Evolutionary conservation across 495 filamentous ascomycete genomes (phyloP).

Genomic region (Penicillium coprophilum): DNA sequence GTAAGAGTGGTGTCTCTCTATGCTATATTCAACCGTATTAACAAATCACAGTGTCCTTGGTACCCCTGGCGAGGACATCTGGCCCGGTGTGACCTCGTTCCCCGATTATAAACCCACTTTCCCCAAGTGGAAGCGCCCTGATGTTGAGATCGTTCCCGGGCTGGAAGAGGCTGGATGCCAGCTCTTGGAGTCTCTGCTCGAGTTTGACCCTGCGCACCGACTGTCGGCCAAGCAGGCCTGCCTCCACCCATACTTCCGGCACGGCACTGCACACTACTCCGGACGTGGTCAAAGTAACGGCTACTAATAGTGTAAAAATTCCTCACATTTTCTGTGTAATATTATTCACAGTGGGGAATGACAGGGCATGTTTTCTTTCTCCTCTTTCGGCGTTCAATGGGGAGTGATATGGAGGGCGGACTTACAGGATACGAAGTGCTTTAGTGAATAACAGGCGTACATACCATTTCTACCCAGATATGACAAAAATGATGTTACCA

Average conservation of each 20-base stretch:
- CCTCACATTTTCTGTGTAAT: conserved; percentile 19
- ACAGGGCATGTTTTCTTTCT: conserved; percentile 21
- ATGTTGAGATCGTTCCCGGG: conserved; percentile 55
- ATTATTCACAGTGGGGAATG: conserved; percentile 22
- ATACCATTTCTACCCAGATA: conserved; percentile 29
- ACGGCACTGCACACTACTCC: conserved; percentile 57
- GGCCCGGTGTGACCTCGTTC: conserved; percentile 96
- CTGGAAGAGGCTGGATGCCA: conserved; percentile 79
- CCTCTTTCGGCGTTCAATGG: conserved; percentile 42
- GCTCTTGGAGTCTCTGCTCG: conserved; percentile 85
- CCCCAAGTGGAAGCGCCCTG: conserved; percentile 88
- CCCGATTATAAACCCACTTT: conserved; percentile 97
- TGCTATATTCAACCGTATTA: conserved; percentile 1
- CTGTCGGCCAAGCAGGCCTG: conserved; percentile 96
- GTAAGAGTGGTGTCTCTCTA: conserved; percentile 44
- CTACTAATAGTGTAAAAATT: conserved; percentile 32
- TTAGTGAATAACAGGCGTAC: conserved; percentile 38
- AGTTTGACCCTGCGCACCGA: conserved; percentile 90
- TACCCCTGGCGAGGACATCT: conserved; percentile 82
- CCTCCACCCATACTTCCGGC: conserved; percentile 87
- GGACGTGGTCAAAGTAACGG: conserved; percentile 47
- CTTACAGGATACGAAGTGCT: conserved; percentile 34
- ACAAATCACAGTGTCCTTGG: conserved; percentile 67
- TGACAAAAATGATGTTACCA: conserved; percentile 7
- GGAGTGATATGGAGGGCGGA: conserved; percentile 38